A percentile compares a stretch with the other conserved stretches of the same genome.
These are phyloP conservation scores for Hydnum rufescens DNA, from an alignment of 768 basidiomycete genomes.

Conservation along the genomic window DNA sequence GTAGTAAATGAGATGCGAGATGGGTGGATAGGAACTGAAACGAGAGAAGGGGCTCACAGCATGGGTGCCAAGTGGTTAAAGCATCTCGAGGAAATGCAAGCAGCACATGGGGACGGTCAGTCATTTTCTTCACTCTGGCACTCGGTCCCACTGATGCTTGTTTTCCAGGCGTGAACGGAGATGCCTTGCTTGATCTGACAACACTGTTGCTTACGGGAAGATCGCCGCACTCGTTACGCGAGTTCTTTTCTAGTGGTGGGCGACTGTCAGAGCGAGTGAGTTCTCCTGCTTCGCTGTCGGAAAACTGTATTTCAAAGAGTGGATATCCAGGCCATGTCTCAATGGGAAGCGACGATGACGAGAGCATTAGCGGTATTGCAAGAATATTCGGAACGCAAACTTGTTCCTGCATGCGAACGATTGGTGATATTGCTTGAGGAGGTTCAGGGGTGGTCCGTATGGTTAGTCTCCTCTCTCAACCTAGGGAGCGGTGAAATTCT, in stretches of 20 bases:
- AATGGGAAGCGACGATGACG: constrained; percentile 59
- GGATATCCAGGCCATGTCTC: constrained; percentile 44
- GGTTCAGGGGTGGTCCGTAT: constrained; percentile 52
- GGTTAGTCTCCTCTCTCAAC: constrained; percentile 8
- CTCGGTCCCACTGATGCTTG: background rate
- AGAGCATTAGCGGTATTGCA: constrained; percentile 55
- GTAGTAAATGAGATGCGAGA: constrained; percentile 52
- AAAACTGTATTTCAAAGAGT: background rate
- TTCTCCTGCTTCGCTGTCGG: background rate
- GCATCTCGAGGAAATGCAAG: constrained; percentile 32
- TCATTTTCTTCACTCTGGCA: background rate
- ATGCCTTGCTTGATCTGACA: background rate
- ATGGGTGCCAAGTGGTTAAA: constrained; percentile 56
- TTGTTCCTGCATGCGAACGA: constrained; percentile 58
- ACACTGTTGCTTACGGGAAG: background rate
- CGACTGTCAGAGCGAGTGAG: constrained; percentile 66
- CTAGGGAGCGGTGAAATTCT: background rate
- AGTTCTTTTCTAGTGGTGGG: constrained; percentile 60
- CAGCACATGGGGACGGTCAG: background rate
- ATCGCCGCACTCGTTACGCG: constrained; percentile 29
- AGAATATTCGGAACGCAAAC: constrained; percentile 47
- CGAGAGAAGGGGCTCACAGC: constrained; percentile 38
- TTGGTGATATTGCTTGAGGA: constrained; percentile 59
- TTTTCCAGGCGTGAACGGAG: background rate
- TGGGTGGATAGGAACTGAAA: constrained; percentile 54